Evolutionary conservation across 1,284 basidiomycete genomes (phyloP).

Genomic region (Quambalaria eucalypti): DNA sequence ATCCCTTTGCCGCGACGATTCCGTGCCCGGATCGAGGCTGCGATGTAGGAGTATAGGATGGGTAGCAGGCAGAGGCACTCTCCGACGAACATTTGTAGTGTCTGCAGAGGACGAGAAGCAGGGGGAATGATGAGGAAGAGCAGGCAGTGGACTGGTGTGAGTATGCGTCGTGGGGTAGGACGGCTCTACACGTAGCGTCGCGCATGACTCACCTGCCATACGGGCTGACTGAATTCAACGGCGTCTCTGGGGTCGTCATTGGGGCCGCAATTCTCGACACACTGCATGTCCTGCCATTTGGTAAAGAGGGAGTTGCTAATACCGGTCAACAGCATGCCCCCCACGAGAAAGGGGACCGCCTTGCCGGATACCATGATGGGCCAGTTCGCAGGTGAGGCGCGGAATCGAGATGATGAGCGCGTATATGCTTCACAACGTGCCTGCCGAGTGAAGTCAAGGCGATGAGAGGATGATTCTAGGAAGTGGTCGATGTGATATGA

Average conservation of each 20-base stretch:
- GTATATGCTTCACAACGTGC: too few relatives aligned
- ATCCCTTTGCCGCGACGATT: conserved; percentile 12
- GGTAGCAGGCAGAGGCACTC: conserved; percentile 45
- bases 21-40: neutral
- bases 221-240: conserved; percentile 38
- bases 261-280: conserved; percentile 44
- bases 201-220: too few relatives aligned
- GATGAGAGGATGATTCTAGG: too few relatives aligned
- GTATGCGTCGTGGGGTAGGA: too few relatives aligned
- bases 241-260: conserved; percentile 22
- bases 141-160: too few relatives aligned
- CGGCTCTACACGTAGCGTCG: too few relatives aligned
- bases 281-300: conserved; percentile 49
- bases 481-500: too few relatives aligned
- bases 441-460: too few relatives aligned
- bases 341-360: conserved; percentile 48
- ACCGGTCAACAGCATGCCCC: conserved; percentile 53
- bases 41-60: neutral
- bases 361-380: neutral
- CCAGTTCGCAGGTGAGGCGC: too few relatives aligned
- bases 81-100: conserved; percentile 48
- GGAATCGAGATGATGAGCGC: too few relatives aligned
- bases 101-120: too few relatives aligned
- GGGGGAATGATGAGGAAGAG: too few relatives aligned
- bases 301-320: conserved; percentile 43